Conservation (phyloP, 169 alveolate genomes). For the Cryptosporidium felis region DNA sequence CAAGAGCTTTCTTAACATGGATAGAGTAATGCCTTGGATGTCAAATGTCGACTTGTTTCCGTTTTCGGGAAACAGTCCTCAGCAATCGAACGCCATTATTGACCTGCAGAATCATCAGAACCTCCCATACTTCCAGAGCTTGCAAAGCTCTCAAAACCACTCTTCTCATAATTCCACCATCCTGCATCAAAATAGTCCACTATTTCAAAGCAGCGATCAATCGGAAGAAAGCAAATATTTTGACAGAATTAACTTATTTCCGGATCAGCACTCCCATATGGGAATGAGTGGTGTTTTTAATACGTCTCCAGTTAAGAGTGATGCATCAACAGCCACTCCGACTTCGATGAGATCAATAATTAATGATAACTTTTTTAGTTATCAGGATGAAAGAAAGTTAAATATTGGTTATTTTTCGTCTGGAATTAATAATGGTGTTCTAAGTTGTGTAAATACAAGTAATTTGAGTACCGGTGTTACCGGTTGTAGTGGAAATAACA, state of each 20-base stretch:
- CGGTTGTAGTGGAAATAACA: neutral
- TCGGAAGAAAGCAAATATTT: neutral
- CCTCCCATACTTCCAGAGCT: too few species aligned
- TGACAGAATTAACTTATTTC: neutral
- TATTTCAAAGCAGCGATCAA: neutral
- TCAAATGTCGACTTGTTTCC: constrained; percentile 2
- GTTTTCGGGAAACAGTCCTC: too few species aligned
- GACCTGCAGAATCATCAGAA: too few species aligned
- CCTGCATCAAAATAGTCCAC: too few species aligned
- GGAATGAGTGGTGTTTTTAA: neutral
- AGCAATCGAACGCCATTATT: too few species aligned
- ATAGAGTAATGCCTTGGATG: constrained; percentile 64
- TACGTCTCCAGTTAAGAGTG: constrained; percentile 64
- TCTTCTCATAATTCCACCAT: too few species aligned
- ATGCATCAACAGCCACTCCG: constrained; percentile 54
- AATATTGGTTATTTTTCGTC: constrained; percentile 15
- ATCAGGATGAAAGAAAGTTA: neutral
- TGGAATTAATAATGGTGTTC: neutral
- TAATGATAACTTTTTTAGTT: neutral
- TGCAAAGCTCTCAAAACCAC: too few species aligned
- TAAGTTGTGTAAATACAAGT: neutral
- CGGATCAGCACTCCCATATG: neutral
- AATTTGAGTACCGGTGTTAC: neutral
- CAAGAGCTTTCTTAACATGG: constrained; percentile 20
- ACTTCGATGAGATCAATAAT: constrained; percentile 7